A percentile compares a stretch with the other conserved stretches of the same genome.
phyloP scores from a whole-genome alignment of 495 filamentous ascomycete genomes.

The Chaetomium cochliodes region DNA sequence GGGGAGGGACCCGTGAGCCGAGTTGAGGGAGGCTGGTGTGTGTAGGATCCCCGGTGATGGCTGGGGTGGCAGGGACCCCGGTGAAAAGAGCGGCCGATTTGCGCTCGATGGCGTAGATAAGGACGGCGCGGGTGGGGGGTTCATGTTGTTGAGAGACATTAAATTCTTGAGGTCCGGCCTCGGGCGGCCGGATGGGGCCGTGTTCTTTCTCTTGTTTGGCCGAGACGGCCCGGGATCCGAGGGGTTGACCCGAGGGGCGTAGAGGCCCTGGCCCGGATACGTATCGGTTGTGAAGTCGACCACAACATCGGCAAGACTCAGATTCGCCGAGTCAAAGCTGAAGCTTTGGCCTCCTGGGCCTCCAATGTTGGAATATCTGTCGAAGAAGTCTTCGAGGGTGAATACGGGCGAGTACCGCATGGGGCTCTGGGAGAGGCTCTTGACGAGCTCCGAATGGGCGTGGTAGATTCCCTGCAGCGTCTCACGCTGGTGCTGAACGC shows the following conservation, averaged over 20 bases:
- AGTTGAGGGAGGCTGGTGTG: slow-evolving; percentile 27
- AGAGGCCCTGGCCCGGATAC: slow-evolving; percentile 47
- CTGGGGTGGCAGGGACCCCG: slow-evolving; percentile 32
- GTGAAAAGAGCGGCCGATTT: slow-evolving; percentile 36
- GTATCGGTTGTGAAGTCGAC: slow-evolving; percentile 50
- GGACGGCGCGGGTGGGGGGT: slow-evolving; percentile 28
- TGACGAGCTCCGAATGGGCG: slow-evolving; percentile 71
- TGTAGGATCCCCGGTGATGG: slow-evolving; percentile 37
- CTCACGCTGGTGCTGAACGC: slow-evolving; percentile 74
- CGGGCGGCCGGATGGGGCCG: slow-evolving; percentile 32
- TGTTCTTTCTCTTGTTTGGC: slow-evolving; percentile 46
- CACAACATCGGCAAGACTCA: slow-evolving; percentile 54
- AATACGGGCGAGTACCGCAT: slow-evolving; percentile 72
- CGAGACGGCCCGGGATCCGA: slow-evolving; percentile 27
- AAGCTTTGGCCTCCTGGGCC: slow-evolving; percentile 43
- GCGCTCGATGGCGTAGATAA: slow-evolving; percentile 34
- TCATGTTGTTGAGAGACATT: slow-evolving; percentile 28
- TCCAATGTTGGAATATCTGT: slow-evolving; percentile 61
- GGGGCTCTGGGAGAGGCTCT: slow-evolving; percentile 58
- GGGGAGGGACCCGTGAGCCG: slow-evolving; percentile 26
- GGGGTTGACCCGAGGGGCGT: slow-evolving; percentile 37
- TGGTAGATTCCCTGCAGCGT: slow-evolving; percentile 70
- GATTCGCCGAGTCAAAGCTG: slow-evolving; percentile 52
- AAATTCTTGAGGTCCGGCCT: slow-evolving; percentile 38
- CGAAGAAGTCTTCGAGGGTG: slow-evolving; percentile 82